These are phyloP conservation scores for Digitaria exilis DNA, from an alignment of 202 grass and related monocot species.

Conservation along the genomic window DNA sequence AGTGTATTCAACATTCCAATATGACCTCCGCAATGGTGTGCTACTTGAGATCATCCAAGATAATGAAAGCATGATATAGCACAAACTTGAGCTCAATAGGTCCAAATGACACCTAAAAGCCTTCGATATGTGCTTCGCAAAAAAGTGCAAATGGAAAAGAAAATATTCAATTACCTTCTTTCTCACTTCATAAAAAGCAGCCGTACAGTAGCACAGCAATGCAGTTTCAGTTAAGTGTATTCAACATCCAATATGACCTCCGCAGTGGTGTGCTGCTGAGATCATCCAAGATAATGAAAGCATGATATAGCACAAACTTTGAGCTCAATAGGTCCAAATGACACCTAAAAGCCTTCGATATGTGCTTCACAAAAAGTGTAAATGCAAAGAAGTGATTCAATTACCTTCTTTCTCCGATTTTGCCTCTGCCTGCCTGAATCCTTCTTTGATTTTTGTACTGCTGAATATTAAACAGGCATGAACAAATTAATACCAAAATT, in stretches of 20 bases:
- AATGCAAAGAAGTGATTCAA: neutral
- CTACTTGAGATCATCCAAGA: slow-evolving; percentile 16
- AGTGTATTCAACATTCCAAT: slow-evolving; percentile 23
- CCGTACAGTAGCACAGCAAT: neutral
- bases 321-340: slow-evolving; percentile 34
- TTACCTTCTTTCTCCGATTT: slow-evolving; percentile 70
- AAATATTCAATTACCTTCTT: too few species aligned
- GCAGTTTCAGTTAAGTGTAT: slow-evolving; percentile 8
- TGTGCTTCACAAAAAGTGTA: slow-evolving; percentile 19
- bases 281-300: slow-evolving; percentile 17
- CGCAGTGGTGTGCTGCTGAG: slow-evolving; percentile 2
- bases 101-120: slow-evolving; percentile 31
- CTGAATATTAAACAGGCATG: slow-evolving; percentile 36
- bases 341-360: slow-evolving; percentile 41
- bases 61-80: slow-evolving; percentile 18
- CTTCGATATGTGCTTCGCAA: slow-evolving; percentile 20
- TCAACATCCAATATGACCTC: slow-evolving; percentile 20
- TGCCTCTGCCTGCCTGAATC: slow-evolving; percentile 80
- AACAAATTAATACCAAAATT: neutral
- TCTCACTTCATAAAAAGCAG: neutral
- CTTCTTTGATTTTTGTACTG: slow-evolving; percentile 61
- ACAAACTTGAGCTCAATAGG: slow-evolving; percentile 37
- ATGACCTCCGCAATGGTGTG: slow-evolving; percentile 1
- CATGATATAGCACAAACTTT: slow-evolving; percentile 41
- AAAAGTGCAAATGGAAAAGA: too few species aligned